Base-by-base conservation (phyloP, 2,329 filamentous ascomycete species). In the Alternaria ventricosa region DNA sequence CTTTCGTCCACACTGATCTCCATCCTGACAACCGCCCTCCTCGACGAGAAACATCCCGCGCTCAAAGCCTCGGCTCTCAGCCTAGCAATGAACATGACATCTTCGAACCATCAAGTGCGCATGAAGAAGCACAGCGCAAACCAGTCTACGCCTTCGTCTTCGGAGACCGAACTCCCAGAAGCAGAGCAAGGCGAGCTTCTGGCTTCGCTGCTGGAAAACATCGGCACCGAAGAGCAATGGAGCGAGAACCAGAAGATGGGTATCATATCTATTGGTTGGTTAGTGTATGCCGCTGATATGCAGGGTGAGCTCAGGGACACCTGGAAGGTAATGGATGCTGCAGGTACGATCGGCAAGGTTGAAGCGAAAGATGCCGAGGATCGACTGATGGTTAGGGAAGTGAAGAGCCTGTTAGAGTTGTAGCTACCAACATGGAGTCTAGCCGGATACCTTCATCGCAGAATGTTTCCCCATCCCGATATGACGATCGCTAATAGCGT, bases 31-130 rank as follows among this genome's bases (percentile, higher is more conserved):
- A 88, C 89, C 2, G 93, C 90, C 65, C 89, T 98, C 25, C 85
- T 97, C 1, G 94, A 97, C 71, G 88, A 89, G 28, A 87, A 86
- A 50, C 89, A 96, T 71, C 85, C 85, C 49, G 93, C 89, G 57
- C 87, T 95, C 3, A 89, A 94, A 45, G 91, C 95, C 4, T 92
- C 94, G 1, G 92, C 94, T 0, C 89, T 94, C 0, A 93, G 91
- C 2, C 84, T 98, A 3, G 87, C 94, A 1, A 96, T 94, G 83
- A 97, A 98, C 70, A 80, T 98, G 0, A 87, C 92, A 0, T 83
- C 89, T 0, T 86, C 89, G 3, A 92, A 94, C 72, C 90, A 91
- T 71, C 87, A 87, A 50, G 82, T 87, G 25, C 87, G 92, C 20
- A 83, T 87, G 41, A 85, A 88, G 27, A 84, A 87, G 12, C 81